These are phyloP conservation scores for Ascocoryne sarcoides DNA, from an alignment of 2,329 filamentous ascomycete genomes.

Conservation along the genomic window DNA sequence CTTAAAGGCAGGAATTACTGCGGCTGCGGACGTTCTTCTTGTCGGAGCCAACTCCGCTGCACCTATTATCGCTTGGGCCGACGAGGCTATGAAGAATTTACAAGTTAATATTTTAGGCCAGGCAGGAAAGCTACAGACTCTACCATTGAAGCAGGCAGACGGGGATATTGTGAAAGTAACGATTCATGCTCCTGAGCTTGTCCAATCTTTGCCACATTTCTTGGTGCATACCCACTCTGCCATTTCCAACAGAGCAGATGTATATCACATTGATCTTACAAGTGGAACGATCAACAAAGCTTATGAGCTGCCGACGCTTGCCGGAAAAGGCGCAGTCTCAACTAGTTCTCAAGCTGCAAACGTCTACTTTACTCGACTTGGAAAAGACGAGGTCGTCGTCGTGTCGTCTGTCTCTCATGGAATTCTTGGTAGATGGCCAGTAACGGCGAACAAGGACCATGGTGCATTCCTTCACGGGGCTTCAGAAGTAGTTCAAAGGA, in stretches of 20 bases:
- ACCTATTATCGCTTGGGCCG: conserved; percentile 68
- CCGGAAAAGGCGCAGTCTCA: conserved; percentile 67
- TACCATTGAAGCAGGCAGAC: conserved; percentile 40
- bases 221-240: conserved; percentile 70
- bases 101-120: conserved; percentile 63
- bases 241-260: conserved; percentile 68
- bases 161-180: conserved; percentile 45
- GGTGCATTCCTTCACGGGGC: conserved; percentile 55
- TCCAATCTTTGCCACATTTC: conserved; percentile 71
- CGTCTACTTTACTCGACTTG: conserved; percentile 82
- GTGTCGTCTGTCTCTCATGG: conserved; percentile 69
- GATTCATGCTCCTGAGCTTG: conserved; percentile 65
- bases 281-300: conserved; percentile 62
- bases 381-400: conserved; percentile 62
- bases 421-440: conserved; percentile 66
- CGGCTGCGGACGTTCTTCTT: conserved; percentile 57
- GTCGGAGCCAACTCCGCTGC: conserved; percentile 69
- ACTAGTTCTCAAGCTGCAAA: conserved; percentile 70
- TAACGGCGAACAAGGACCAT: conserved; percentile 37
- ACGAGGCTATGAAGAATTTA: conserved; percentile 51
- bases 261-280: conserved; percentile 74
- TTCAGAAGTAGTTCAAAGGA: conserved; percentile 73
- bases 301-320: conserved; percentile 66
- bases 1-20: conserved; percentile 65
- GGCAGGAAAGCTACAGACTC: conserved; percentile 41